Evolutionary conservation across 345 rosid genomes (phyloP).

Genomic region (Corymbia maculata): DNA sequence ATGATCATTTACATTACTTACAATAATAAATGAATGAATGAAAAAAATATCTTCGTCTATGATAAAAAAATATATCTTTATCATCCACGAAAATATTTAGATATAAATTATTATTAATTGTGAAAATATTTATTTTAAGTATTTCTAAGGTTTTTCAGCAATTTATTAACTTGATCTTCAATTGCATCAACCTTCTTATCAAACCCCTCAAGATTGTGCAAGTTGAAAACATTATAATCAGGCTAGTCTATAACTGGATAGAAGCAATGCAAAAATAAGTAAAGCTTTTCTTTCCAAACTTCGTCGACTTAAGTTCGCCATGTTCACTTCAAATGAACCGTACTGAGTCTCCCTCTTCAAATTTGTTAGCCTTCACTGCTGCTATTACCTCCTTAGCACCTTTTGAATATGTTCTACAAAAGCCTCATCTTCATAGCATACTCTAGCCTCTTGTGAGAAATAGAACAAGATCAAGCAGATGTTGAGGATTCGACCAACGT

Average conservation of each 20-base stretch:
- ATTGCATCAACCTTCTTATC: not conserved
- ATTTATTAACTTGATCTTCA: not conserved
- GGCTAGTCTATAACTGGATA: not conserved
- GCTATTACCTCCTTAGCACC: not conserved
- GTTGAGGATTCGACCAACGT: not conserved
- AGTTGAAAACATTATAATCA: not conserved
- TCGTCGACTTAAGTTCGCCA: not conserved
- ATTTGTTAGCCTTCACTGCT: not conserved
- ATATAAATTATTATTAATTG: not conserved
- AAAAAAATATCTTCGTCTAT: not conserved
- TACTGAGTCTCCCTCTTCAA: not conserved
- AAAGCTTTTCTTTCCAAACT: not conserved
- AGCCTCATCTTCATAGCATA: not conserved
- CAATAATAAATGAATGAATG: not conserved
- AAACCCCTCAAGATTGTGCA: not conserved
- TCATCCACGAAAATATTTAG: not conserved
- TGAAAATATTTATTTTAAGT: not conserved
- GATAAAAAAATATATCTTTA: not conserved
- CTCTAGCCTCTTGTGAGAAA: not conserved
- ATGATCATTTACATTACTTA: not conserved
- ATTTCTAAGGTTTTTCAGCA: not conserved
- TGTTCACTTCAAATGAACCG: not conserved
- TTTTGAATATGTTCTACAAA: not conserved
- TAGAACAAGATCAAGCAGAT: not conserved
- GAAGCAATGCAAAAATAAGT: not conserved